These are phyloP conservation scores for Xylaria castorea DNA, from an alignment of 495 filamentous ascomycete species.

Conservation along the genomic window DNA sequence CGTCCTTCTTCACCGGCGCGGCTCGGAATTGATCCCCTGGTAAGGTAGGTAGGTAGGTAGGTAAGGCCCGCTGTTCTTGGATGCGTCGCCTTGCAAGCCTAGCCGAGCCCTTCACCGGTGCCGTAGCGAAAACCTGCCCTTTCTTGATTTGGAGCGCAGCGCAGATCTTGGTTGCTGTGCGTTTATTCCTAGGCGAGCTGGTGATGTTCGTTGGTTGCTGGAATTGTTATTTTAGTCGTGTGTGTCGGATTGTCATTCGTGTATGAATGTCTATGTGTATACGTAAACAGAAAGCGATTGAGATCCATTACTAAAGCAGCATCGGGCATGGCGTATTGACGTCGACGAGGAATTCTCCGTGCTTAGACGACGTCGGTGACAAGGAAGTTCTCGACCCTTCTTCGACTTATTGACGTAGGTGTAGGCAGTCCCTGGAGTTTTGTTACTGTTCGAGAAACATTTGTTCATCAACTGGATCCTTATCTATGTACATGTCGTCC, in stretches of 20 bases:
- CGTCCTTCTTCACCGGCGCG: constrained; percentile 2
- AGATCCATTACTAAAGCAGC: background rate
- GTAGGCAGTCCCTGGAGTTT: background rate
- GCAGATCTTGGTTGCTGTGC: background rate
- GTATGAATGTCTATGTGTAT: background rate
- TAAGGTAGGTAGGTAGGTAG: background rate
- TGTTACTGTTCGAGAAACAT: background rate
- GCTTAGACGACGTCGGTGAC: background rate
- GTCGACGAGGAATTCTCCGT: background rate
- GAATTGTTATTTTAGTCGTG: background rate
- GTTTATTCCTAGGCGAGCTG: background rate
- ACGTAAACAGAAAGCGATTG: background rate
- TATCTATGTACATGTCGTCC: background rate
- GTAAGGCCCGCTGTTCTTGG: background rate
- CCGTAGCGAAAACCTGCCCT: background rate
- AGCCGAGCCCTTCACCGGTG: constrained; percentile 1
- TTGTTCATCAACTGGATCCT: background rate
- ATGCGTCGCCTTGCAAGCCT: background rate
- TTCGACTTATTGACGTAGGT: background rate
- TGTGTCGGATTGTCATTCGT: background rate
- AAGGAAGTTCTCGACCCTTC: background rate
- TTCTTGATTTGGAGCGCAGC: background rate
- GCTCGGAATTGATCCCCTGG: background rate
- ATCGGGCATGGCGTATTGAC: background rate
- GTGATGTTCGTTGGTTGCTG: background rate